A percentile compares a stretch with the other conserved stretches of the same genome.
phyloP scores from a whole-genome alignment of 2,329 filamentous ascomycete genomes.

The Alternaria tenuissima region DNA sequence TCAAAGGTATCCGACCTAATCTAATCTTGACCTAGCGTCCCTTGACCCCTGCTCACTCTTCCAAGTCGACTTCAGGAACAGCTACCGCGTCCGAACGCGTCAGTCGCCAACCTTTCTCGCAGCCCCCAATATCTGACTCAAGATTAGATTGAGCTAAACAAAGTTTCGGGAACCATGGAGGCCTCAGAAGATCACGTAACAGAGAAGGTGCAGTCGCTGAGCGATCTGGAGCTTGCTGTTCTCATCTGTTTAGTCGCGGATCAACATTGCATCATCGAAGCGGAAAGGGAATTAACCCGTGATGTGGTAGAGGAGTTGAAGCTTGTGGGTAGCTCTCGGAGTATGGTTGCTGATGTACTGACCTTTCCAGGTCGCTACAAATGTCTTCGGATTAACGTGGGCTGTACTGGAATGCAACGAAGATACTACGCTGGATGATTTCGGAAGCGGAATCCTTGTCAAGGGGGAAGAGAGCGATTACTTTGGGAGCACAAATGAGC shows the following conservation, averaged over 20 bases:
- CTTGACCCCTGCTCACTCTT: background rate
- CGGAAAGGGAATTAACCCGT: constrained; percentile 68
- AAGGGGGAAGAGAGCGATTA: constrained; percentile 39
- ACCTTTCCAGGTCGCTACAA: constrained; percentile 67
- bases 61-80: background rate
- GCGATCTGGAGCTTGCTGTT: constrained; percentile 86
- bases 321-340: constrained; percentile 61
- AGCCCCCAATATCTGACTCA: background rate
- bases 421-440: constrained; percentile 80
- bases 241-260: constrained; percentile 81
- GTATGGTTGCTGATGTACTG: constrained; percentile 7
- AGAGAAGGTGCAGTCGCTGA: constrained; percentile 75
- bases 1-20: background rate
- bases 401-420: constrained; percentile 76
- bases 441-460: constrained; percentile 74
- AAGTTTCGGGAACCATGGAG: background rate
- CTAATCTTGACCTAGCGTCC: background rate
- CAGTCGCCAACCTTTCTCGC: background rate
- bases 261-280: constrained; percentile 90
- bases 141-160: background rate
- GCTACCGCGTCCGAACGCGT: background rate
- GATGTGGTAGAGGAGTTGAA: constrained; percentile 77
- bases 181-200: constrained; percentile 1
- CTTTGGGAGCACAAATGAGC: constrained; percentile 24
- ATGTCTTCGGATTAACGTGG: constrained; percentile 76